These are phyloP conservation scores for Candolleomyces aberdarensis DNA, from an alignment of 768 basidiomycete species.

Conservation along the genomic window DNA sequence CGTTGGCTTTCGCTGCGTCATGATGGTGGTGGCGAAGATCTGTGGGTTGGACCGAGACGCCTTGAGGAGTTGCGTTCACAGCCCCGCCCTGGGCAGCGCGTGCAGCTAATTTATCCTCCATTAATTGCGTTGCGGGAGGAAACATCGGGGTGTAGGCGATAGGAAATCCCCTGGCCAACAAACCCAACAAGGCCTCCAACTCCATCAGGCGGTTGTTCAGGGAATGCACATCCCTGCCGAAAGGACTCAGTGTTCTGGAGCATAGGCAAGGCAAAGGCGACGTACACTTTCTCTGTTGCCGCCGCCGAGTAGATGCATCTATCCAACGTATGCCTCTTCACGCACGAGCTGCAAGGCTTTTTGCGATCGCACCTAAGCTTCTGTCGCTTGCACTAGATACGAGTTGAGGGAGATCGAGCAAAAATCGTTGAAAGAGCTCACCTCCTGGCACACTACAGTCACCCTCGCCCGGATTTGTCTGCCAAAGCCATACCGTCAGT, in stretches of 20 bases:
- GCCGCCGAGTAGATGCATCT: slow-evolving; percentile 78
- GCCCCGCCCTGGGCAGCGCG: not conserved
- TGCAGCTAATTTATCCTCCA: not conserved
- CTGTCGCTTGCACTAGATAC: slow-evolving; percentile 73
- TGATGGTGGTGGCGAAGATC: slow-evolving; percentile 21
- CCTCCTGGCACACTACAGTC: slow-evolving; percentile 19
- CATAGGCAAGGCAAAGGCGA: slow-evolving; percentile 12
- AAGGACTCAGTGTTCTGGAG: slow-evolving; percentile 1
- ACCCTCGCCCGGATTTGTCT: slow-evolving; percentile 14
- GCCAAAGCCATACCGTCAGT: not conserved
- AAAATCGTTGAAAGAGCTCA: not conserved
- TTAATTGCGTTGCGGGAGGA: slow-evolving; percentile 18
- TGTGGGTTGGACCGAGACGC: no score
- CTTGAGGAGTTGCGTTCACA: not conserved
- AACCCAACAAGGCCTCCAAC: slow-evolving; percentile 59
- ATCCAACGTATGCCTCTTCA: slow-evolving; percentile 71
- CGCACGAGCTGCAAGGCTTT: slow-evolving; percentile 73
- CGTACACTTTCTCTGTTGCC: slow-evolving; percentile 82
- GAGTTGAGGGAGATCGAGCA: slow-evolving; percentile 3
- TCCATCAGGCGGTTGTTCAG: slow-evolving; percentile 76
- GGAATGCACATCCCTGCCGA: slow-evolving; percentile 68
- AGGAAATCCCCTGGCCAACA: slow-evolving; percentile 40
- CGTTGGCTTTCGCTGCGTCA: slow-evolving; percentile 26
- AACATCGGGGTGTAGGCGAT: slow-evolving; percentile 35
- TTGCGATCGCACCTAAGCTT: slow-evolving; percentile 84